phyloP scores from a whole-genome alignment of 1,284 basidiomycete genomes.

The Hemileia vastatrix region DNA sequence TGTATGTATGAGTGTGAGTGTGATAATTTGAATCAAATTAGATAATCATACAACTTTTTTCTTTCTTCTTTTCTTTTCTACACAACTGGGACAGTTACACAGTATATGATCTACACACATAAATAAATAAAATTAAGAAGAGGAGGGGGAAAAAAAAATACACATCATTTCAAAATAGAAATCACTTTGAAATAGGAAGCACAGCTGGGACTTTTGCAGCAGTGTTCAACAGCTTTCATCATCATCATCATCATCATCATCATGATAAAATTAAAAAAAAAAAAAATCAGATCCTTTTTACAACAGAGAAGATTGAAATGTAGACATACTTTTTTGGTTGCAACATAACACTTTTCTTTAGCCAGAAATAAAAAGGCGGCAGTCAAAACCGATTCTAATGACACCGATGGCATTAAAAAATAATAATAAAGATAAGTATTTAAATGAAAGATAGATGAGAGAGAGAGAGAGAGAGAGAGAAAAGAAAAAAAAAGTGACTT shows the following conservation, averaged over 20 bases:
- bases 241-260: not conserved
- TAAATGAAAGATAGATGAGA: not conserved
- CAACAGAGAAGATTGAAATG: not conserved
- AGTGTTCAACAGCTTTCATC: not conserved
- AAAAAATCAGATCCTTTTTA: not conserved
- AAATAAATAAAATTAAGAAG: not conserved
- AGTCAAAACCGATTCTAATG: conserved; percentile 19
- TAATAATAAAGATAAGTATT: not conserved
- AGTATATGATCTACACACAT: too few relatives aligned
- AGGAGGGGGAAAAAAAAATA: not conserved
- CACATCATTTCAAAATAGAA: not conserved
- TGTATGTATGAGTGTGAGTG: too few relatives aligned
- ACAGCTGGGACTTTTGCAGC: not conserved
- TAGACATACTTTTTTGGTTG: conserved; percentile 21
- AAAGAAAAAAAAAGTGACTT: not conserved
- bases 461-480: not conserved
- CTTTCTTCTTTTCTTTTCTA: too few relatives aligned
- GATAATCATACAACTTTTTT: too few relatives aligned
- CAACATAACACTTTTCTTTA: conserved; percentile 19
- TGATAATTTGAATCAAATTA: too few relatives aligned
- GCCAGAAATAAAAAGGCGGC: conserved; percentile 22
- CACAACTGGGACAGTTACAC: too few relatives aligned
- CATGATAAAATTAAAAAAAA: not conserved
- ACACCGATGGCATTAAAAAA: too few relatives aligned
- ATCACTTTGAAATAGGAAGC: too few relatives aligned